Evolutionary conservation across 78 protist species (phyloP).

Genomic region (Reticulomyxa filosa): DNA sequence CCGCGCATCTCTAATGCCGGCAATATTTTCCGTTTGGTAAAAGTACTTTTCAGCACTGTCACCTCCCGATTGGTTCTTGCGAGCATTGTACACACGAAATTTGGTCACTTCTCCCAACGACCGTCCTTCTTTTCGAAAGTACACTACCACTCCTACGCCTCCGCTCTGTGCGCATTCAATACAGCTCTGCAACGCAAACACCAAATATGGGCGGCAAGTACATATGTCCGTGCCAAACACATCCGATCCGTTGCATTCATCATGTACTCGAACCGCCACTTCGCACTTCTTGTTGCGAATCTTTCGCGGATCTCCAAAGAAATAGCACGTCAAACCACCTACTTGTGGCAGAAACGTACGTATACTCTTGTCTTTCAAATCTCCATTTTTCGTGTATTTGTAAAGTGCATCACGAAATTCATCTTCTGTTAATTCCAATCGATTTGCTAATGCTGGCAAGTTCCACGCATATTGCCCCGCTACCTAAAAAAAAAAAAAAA

Average conservation of each 20-base stretch:
- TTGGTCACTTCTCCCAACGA: conserved; percentile 31
- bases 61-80: conserved; percentile 6
- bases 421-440: too few relatives aligned
- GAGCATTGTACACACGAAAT: conserved; percentile 30
- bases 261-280: conserved; percentile 22
- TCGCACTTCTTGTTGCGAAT: not conserved
- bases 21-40: conserved; percentile 13
- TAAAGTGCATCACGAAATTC: too few relatives aligned
- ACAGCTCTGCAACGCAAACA: conserved; percentile 26
- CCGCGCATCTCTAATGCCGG: too few relatives aligned
- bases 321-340: too few relatives aligned
- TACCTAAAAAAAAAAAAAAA: too few relatives aligned
- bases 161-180: conserved; percentile 6
- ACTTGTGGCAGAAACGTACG: too few relatives aligned
- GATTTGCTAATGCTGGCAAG: too few relatives aligned
- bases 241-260: conserved; percentile 34
- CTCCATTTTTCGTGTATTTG: too few relatives aligned
- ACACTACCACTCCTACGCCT: conserved; percentile 29
- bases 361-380: too few relatives aligned
- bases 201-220: conserved; percentile 23
- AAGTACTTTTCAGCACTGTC: conserved; percentile 19
- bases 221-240: conserved; percentile 32
- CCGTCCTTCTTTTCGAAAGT: conserved; percentile 27
- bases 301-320: conserved; percentile 13
- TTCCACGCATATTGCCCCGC: too few relatives aligned